Conservation (phyloP, 148 eudicot species). For the Dysphania ambrosioides region DNA sequence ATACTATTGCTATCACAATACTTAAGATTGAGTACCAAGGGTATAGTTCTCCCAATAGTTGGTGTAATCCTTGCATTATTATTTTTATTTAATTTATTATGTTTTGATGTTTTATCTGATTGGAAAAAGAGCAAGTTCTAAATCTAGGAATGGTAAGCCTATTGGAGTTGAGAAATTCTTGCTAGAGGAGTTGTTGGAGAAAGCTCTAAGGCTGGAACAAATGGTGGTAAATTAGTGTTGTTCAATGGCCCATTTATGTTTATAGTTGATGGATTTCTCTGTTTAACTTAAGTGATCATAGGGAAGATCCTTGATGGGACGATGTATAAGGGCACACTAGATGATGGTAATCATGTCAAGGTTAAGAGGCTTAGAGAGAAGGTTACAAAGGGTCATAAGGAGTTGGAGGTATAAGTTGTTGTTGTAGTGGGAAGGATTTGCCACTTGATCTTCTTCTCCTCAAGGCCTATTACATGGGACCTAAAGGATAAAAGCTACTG, state of each 20-base stretch:
- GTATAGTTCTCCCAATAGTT: slow-evolving; percentile 57
- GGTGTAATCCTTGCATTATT: slow-evolving; percentile 54
- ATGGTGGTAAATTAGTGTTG: slow-evolving; percentile 82
- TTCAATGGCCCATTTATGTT: slow-evolving; percentile 84
- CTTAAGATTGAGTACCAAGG: slow-evolving; percentile 45
- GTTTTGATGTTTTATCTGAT: slow-evolving; percentile 57
- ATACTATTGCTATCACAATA: too few relatives aligned
- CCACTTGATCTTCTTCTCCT: slow-evolving; percentile 68
- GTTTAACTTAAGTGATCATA: slow-evolving; percentile 87
- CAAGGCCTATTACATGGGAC: slow-evolving; percentile 83
- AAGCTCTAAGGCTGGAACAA: slow-evolving; percentile 41
- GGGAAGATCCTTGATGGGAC: slow-evolving; percentile 87
- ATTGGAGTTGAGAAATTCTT: slow-evolving; percentile 17
- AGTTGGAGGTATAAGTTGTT: slow-evolving; percentile 79
- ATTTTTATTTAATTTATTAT: slow-evolving; percentile 57
- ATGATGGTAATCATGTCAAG: slow-evolving; percentile 74
- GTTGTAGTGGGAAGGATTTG: slow-evolving; percentile 65
- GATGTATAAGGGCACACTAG: slow-evolving; percentile 79
- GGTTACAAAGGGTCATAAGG: slow-evolving; percentile 73
- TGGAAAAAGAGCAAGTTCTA: slow-evolving; percentile 46
- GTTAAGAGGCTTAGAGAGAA: slow-evolving; percentile 93
- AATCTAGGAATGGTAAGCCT: slow-evolving; percentile 23
- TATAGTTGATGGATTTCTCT: slow-evolving; percentile 77
- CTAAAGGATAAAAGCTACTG: slow-evolving; percentile 89
- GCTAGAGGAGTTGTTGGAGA: slow-evolving; percentile 31